These are phyloP conservation scores for Pneumocystis wakefieldiae DNA, from an alignment of 1,139 yeast species.

Conservation along the genomic window DNA sequence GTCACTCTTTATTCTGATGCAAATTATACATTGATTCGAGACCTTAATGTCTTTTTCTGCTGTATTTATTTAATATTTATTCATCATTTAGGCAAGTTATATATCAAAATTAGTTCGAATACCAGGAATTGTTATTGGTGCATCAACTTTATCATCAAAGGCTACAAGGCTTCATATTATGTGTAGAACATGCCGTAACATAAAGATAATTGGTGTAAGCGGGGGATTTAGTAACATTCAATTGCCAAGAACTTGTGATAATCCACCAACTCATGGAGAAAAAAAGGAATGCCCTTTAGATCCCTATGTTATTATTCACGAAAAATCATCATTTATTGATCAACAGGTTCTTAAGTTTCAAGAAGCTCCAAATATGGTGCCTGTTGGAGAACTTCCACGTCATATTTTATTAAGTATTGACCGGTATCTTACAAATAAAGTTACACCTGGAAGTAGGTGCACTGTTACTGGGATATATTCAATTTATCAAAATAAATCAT, in stretches of 20 bases:
- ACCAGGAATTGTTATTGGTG: slow-evolving; percentile 84
- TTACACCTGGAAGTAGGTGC: slow-evolving; percentile 90
- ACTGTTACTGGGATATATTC: slow-evolving; percentile 86
- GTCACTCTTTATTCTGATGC: slow-evolving; percentile 63
- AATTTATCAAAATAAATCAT: slow-evolving; percentile 58
- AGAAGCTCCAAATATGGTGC: slow-evolving; percentile 95
- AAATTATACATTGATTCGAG: slow-evolving; percentile 57
- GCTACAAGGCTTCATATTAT: slow-evolving; percentile 74
- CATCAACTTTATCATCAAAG: slow-evolving; percentile 76
- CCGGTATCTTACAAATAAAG: slow-evolving; percentile 73
- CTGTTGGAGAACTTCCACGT: slow-evolving; percentile 98
- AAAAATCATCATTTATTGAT: slow-evolving; percentile 79
- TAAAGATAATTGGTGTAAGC: slow-evolving; percentile 47
- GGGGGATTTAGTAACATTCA: slow-evolving; percentile 69
- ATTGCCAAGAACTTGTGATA: slow-evolving; percentile 58
- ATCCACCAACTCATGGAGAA: slow-evolving; percentile 41
- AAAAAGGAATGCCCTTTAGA: slow-evolving; percentile 70
- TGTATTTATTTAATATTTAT: neutral
- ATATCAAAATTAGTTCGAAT: slow-evolving; percentile 81
- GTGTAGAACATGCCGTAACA: slow-evolving; percentile 79
- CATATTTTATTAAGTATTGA: slow-evolving; percentile 80
- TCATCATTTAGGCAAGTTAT: slow-evolving; percentile 36
- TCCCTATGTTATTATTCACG: slow-evolving; percentile 88
- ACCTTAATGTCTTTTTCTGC: slow-evolving; percentile 38
- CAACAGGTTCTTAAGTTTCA: slow-evolving; percentile 89